Conservation (phyloP, 2,329 filamentous ascomycete species). For the Ophiostoma fasciatum region DNA sequence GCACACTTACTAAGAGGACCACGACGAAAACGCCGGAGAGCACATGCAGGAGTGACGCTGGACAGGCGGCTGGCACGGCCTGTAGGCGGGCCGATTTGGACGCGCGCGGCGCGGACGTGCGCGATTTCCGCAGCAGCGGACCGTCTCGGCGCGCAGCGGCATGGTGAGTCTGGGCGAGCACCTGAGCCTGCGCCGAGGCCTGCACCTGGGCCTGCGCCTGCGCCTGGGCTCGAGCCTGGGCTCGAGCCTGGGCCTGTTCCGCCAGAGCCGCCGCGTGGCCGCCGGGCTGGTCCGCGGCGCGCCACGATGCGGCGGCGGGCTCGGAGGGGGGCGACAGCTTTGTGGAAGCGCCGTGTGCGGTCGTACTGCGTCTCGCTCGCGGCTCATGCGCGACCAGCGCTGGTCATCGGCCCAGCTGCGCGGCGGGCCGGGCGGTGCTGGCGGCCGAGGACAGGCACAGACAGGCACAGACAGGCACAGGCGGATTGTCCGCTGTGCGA, state of each 20-base stretch:
- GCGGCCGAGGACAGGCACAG: neutral
- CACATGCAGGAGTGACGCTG: slow-evolving; percentile 16
- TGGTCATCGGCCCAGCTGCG: neutral
- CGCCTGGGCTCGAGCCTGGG: slow-evolving; percentile 7
- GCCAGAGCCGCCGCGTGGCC: neutral
- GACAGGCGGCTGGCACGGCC: slow-evolving; percentile 5
- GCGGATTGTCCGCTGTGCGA: too few species aligned
- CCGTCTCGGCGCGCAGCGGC: neutral
- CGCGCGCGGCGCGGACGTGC: slow-evolving; percentile 9
- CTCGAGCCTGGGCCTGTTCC: neutral
- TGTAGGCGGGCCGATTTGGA: slow-evolving; percentile 12
- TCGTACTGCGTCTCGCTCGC: too few species aligned
- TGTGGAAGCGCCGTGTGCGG: too few species aligned
- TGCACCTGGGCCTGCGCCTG: neutral
- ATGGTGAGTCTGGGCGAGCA: neutral
- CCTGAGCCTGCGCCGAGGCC: too few species aligned
- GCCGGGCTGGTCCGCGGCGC: slow-evolving; percentile 13
- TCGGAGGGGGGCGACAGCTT: slow-evolving; percentile 5
- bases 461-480: neutral
- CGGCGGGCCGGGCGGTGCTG: neutral
- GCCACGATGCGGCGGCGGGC: slow-evolving; percentile 15
- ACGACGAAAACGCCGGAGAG: slow-evolving; percentile 16
- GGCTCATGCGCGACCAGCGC: too few species aligned
- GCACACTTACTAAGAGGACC: slow-evolving; percentile 12
- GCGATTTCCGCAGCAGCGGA: slow-evolving; percentile 10